phyloP scores from a whole-genome alignment of 257 asterid genomes.

The Rhazya stricta region DNA sequence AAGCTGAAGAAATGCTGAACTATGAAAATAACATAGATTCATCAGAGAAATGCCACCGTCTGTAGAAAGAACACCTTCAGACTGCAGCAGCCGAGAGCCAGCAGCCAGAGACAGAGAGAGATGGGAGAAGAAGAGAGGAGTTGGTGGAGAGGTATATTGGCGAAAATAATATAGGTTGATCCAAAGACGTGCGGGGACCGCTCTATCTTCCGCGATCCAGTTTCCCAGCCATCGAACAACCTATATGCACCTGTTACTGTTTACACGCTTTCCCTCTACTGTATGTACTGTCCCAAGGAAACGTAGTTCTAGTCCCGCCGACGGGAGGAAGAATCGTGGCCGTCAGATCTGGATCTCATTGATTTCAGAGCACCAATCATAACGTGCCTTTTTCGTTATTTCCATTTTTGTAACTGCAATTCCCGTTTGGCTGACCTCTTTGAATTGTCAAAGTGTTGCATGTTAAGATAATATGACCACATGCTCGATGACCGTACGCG shows the following conservation, averaged over 20 bases:
- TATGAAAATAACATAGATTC: neutral
- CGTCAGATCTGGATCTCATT: neutral
- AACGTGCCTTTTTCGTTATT: neutral
- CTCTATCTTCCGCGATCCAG: conserved; percentile 12
- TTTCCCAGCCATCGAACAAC: neutral
- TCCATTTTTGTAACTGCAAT: neutral
- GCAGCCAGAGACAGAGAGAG: neutral
- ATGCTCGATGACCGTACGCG: neutral
- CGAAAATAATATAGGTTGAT: conserved; percentile 10
- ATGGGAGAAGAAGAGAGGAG: neutral
- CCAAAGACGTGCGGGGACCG: conserved; percentile 25
- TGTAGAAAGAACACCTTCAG: neutral
- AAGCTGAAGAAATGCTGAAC: neutral
- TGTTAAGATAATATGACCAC: neutral
- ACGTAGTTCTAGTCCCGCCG: neutral
- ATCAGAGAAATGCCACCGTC: neutral
- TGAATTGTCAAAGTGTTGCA: too few species aligned
- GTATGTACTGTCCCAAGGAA: neutral
- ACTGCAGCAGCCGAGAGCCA: neutral
- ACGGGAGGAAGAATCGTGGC: neutral
- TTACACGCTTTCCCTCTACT: neutral
- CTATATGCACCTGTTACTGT: neutral
- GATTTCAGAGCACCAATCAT: neutral
- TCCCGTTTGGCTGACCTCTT: too few species aligned
- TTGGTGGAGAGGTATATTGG: conserved; percentile 2